These are phyloP conservation scores for Pythium biforme DNA, from an alignment of 352 stramenopile species.

Conservation along the genomic window DNA sequence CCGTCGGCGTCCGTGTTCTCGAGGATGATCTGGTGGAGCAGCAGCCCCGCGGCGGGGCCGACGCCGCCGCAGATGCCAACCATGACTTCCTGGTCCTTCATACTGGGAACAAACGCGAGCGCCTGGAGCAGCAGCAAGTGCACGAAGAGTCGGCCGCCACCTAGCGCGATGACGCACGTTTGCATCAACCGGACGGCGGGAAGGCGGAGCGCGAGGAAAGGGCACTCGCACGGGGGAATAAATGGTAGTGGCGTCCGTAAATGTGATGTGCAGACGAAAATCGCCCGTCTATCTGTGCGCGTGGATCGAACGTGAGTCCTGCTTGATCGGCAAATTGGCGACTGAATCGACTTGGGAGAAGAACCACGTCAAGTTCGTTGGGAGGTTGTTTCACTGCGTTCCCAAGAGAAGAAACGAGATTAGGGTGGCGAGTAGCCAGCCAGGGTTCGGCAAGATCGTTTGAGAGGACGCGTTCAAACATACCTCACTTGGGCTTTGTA, in stretches of 20 bases:
- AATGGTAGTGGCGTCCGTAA: not conserved
- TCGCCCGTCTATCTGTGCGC: too few species aligned
- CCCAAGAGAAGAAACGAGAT: not conserved
- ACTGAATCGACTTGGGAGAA: too few species aligned
- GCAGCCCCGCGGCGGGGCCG: constrained; percentile 59
- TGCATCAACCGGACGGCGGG: constrained; percentile 15
- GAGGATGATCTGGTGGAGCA: constrained; percentile 74
- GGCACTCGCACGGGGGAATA: constrained; percentile 9
- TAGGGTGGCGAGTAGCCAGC: not conserved
- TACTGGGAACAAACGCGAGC: constrained; percentile 10
- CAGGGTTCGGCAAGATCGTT: too few species aligned
- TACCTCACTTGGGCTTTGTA: constrained; percentile 19
- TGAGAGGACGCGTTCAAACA: not conserved
- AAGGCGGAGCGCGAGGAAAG: not conserved
- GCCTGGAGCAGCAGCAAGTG: constrained; percentile 10
- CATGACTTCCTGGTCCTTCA: constrained; percentile 47
- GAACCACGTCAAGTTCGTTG: too few species aligned
- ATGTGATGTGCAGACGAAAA: too few species aligned
- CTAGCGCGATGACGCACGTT: constrained; percentile 25
- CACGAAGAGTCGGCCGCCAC: constrained; percentile 19
- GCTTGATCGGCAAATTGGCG: not conserved
- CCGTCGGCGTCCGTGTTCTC: constrained; percentile 65
- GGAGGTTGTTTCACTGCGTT: too few species aligned
- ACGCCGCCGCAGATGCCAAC: constrained; percentile 76
- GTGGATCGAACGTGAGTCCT: too few species aligned